phyloP scores from a whole-genome alignment of 2,329 filamentous ascomycete species.

The Fusarium virguliforme region DNA sequence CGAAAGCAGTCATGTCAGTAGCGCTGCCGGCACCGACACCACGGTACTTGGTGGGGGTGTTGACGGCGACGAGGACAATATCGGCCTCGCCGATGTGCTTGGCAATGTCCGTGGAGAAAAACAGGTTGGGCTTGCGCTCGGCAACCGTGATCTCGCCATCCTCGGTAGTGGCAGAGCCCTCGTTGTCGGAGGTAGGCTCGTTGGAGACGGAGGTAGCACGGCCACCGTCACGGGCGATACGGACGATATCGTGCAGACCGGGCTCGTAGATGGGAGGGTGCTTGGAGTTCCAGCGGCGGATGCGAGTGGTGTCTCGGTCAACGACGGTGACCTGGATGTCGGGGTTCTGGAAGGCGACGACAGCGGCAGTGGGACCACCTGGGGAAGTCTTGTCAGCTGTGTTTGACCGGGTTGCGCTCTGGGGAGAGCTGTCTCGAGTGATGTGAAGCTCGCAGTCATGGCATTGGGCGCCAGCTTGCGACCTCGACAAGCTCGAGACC shows the following conservation, averaged over 20 bases:
- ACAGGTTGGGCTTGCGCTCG: conserved; percentile 74
- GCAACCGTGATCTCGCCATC: conserved; percentile 56
- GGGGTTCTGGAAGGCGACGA: conserved; percentile 82
- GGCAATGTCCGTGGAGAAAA: conserved; percentile 80
- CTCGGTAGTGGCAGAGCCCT: conserved; percentile 51
- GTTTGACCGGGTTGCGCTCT: conserved; percentile 27
- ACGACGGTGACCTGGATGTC: conserved; percentile 81
- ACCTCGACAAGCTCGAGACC: neutral
- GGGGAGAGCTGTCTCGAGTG: conserved; percentile 2
- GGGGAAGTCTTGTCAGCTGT: conserved; percentile 34
- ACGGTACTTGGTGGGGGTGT: conserved; percentile 82
- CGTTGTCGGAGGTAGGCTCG: conserved; percentile 54
- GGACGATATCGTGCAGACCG: conserved; percentile 78
- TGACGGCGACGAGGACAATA: conserved; percentile 82
- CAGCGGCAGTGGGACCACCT: conserved; percentile 83
- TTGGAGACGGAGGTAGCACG: conserved; percentile 62
- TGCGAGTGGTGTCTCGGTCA: conserved; percentile 76
- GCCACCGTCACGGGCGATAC: conserved; percentile 73
- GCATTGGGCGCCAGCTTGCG: conserved; percentile 15
- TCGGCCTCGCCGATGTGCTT: conserved; percentile 77
- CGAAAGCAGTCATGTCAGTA: conserved; percentile 80
- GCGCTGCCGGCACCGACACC: conserved; percentile 80
- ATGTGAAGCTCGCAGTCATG: conserved; percentile 33
- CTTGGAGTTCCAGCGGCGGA: conserved; percentile 80
- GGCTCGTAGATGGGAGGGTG: conserved; percentile 85